Evolutionary conservation across 2,329 filamentous ascomycete species (phyloP), one percentile per base, ranked within the genome.

Genomic region (Dactylellina leptospora): DNA sequence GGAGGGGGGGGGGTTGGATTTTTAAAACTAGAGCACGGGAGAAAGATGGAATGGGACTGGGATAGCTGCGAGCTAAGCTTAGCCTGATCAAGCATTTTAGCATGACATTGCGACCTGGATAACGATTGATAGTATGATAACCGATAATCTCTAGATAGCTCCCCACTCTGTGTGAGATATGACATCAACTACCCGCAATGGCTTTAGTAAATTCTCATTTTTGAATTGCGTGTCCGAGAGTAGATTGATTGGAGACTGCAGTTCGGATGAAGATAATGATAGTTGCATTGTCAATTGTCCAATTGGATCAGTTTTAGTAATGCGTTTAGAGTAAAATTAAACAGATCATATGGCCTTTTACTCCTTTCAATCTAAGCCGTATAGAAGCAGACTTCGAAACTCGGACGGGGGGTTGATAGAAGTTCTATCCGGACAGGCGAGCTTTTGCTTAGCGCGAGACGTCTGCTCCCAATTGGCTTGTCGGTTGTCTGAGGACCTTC

Each of bases 301-400:
- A n/a, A n/a, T n/a, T n/a, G n/a, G n/a, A n/a, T n/a, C n/a, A n/a
- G n/a, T n/a, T n/a, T n/a, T n/a, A n/a, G n/a, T n/a, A n/a, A n/a
- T n/a, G n/a, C n/a, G n/a, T n/a, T n/a, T n/a, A n/a, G n/a, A n/a
- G n/a, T n/a, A n/a, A n/a, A n/a, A n/a, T n/a, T n/a, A n/a, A 28
- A 25, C 23, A 23, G 45, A 45, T 45, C 40, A 8, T 45, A 45
- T 45, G 40, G 22, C 40, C 40, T 22, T 18, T n/a, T n/a, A 45
- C 18, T 45, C 18, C 8, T 6, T 20, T 10, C 40, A 10, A 18
- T 3, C 40, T 45, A 18, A 22, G 40, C 40, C 16, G 40, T 20
- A 9, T 5, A 45, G n/a, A n/a, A n/a, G n/a, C 18, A 18, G 22
- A 8, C 11, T 33, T 13, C 30, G 30, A 33, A 33, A n/a, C n/a